Base-by-base conservation (phyloP, 371 early-diverging fungal species). In the Mucor plumbeus region DNA sequence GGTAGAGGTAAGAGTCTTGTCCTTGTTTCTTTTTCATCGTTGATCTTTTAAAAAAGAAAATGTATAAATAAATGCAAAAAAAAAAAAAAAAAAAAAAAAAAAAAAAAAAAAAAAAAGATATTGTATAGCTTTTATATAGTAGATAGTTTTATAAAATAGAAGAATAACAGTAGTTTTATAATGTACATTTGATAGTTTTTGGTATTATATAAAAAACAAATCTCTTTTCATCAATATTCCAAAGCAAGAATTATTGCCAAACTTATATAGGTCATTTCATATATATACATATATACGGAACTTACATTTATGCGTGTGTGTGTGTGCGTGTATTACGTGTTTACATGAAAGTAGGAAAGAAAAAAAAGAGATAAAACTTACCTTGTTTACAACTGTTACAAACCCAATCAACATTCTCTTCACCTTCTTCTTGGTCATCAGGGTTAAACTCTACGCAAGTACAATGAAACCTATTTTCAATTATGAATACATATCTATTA, bases 381-480 rank as follows among this genome's bases (percentile, higher is more conserved):
- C 73, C 69, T 72, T 69, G 38, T 33, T 62, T 55, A 61, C 87
- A 88, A 0, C 64, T 70, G 8, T 77, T 71, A 65, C 88, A 88
- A 17, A 75, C 59, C 81, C 80, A 85, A 58, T 78, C 86, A 59
- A 91, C 76, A 64, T 86, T 74, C 59, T 87, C 80, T 5, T 82
- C 89, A 50, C 75, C 76, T 59, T 88, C 73, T 58, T 77, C 77
- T 61, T 88, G 73, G 50, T 75, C 73, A 63, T 89, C 87, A 34
- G 88, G 86, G 47, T 88, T 85, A 44, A 93, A 74, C 34, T 83
- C 77, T 15, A 93, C 87, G 62, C 93, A 93, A 9, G 79, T 73
- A 48, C 91, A 90, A 69, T 93, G 93, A 68, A 87, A 93, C 92
- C 92, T 92, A 72, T n/a, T 47, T 7, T 1, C 26, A n/a, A 14